These are phyloP conservation scores for Eucalyptus polyanthemos DNA, from an alignment of 345 rosid species.

Conservation along the genomic window DNA sequence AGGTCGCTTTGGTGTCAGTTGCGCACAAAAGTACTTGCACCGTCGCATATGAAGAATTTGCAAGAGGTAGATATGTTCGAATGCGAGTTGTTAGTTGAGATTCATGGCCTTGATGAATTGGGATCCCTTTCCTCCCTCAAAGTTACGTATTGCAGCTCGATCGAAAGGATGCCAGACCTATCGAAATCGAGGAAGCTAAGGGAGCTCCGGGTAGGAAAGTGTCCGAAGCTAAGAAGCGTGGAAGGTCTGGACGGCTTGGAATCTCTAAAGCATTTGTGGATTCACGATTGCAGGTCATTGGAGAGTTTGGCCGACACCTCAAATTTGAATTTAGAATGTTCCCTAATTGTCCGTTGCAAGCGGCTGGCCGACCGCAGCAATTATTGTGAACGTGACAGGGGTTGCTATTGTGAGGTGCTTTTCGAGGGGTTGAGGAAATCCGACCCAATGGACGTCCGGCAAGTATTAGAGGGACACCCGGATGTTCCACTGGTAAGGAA, in stretches of 20 bases:
- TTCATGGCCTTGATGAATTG: no score
- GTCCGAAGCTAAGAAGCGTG: neutral
- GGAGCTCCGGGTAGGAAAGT: neutral
- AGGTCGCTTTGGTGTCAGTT: no score
- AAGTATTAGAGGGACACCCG: neutral
- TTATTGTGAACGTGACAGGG: neutral
- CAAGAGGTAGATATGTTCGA: no score
- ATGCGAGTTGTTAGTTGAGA: no score
- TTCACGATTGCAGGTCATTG: neutral
- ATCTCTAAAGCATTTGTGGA: rapidly evolving
- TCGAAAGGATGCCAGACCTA: neutral
- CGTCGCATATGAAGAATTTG: no score
- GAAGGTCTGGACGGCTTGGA: neutral
- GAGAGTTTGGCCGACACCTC: neutral
- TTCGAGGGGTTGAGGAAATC: neutral
- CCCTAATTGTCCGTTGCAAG: neutral
- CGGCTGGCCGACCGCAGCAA: neutral
- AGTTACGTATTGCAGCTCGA: rapidly evolving
- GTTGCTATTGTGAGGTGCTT: neutral
- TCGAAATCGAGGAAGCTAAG: neutral
- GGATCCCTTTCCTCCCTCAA: no score
- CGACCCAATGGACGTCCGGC: neutral
- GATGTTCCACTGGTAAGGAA: neutral
- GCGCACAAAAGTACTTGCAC: no score
- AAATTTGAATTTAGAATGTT: neutral